Base-by-base conservation (phyloP, 805 yeast species). In the Yarrowia bubula region DNA sequence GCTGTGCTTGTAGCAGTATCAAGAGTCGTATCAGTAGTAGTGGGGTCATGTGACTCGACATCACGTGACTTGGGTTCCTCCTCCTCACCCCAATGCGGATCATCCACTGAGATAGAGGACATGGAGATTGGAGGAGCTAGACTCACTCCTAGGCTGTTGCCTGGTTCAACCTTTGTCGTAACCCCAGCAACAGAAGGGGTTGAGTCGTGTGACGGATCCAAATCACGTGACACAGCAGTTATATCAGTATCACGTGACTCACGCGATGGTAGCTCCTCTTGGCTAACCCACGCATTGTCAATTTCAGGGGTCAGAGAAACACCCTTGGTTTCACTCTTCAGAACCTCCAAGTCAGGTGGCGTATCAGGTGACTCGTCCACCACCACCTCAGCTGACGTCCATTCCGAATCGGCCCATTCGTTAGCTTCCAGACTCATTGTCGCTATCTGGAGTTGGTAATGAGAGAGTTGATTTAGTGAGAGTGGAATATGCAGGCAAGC, bases 401-500 rank as follows among this genome's bases (percentile, higher is more conserved):
- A 55, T 14, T 55, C 61, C 28, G 61, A 28, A 22, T 41, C 61
- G 11, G 61, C 61, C 61, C 61, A 55, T 41, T 39, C 61, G 61
- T 55, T 55, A 31, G 17, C 61, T 55, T 55, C 61, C 61, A 43
- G 32, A 11, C 31, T 33, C 61, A 55, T 55, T 31, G 9, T 31
- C 47, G 35, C 4, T 22, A 5, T 22, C 28, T 22, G 28, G 28
- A 22, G 28, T 22, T 22, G 28, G 28, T 22, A 22, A 22, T 22
- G 28, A 22, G 28, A 22, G 28, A 22, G 28, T 22, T 22, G 28
- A 22, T 22, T 22, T 22, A 3, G 28, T 22, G 28, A 22, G 28
- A 22, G 28, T 22, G 28, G 28, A 22, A 22, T 22, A 22, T 22
- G 28, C 28, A 22, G 28, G 28, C 28, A 22, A 22, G 28, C 28